A percentile compares a stretch with the other conserved stretches of the same genome.
Evolutionary conservation across 1,139 yeast genomes (phyloP).

Genomic region (Yamadazyma diospyri): DNA sequence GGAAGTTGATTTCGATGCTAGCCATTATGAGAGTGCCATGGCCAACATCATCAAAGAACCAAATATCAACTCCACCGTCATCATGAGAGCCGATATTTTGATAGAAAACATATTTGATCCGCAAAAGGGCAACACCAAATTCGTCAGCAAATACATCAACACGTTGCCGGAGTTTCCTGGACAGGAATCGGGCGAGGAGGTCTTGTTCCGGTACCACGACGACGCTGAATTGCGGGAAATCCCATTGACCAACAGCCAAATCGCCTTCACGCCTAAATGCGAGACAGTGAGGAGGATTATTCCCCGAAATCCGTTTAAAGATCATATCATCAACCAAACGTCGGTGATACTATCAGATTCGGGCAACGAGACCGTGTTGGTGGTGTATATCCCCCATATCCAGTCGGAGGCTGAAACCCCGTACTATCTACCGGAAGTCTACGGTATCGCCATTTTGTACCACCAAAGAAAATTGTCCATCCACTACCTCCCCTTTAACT

Average conservation of each 20-base stretch:
- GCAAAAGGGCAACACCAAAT: conserved; percentile 30
- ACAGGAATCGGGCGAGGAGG: conserved; percentile 27
- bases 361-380: conserved; percentile 42
- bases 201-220: conserved; percentile 47
- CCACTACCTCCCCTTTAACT: conserved; percentile 70
- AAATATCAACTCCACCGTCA: conserved; percentile 87
- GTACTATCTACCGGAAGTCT: conserved; percentile 80
- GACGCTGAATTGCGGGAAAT: conserved; percentile 52
- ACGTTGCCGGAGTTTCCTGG: conserved; percentile 32
- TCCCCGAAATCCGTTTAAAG: conserved; percentile 88
- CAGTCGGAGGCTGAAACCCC: conserved; percentile 63
- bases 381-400: conserved; percentile 77
- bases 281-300: conserved; percentile 74
- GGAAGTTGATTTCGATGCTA: conserved; percentile 39
- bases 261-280: conserved; percentile 35
- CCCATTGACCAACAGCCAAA: conserved; percentile 30
- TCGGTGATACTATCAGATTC: conserved; percentile 49
- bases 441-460: conserved; percentile 73
- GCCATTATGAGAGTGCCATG: conserved; percentile 76
- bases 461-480: conserved; percentile 56
- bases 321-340: conserved; percentile 78
- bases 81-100: conserved; percentile 82
- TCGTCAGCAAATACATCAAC: conserved; percentile 30
- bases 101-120: conserved; percentile 48
- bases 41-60: conserved; percentile 78